Conservation (phyloP, 192 early-diverging fungal species). For the Cladochytrium replicatum region DNA sequence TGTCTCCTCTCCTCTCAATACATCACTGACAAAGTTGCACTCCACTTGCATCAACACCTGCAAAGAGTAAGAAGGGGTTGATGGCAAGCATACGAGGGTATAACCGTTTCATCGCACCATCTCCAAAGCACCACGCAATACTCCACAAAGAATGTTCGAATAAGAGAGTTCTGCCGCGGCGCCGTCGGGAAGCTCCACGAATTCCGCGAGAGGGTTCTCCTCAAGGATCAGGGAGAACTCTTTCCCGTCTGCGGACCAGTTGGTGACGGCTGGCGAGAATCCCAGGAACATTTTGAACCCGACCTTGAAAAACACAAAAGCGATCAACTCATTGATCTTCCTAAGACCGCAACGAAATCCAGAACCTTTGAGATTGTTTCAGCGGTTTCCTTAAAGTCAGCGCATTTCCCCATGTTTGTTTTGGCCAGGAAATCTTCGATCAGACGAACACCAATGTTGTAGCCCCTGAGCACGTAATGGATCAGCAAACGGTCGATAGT, state of each 20-base stretch:
- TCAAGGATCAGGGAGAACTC: constrained; percentile 91
- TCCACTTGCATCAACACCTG: constrained; percentile 93
- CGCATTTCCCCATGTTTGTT: constrained; percentile 66
- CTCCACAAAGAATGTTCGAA: constrained; percentile 90
- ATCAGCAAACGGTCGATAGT: too few species aligned
- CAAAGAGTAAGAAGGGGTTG: too few species aligned
- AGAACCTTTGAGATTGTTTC: constrained; percentile 95
- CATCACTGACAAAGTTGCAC: constrained; percentile 70
- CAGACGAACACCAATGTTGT: constrained; percentile 90
- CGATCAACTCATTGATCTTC: background rate
- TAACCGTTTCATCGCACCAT: too few species aligned
- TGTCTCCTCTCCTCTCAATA: constrained; percentile 73
- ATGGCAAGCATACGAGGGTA: too few species aligned
- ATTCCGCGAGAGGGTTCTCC: constrained; percentile 94
- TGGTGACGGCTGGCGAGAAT: constrained; percentile 72
- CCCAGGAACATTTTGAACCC: constrained; percentile 96
- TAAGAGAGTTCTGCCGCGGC: constrained; percentile 75
- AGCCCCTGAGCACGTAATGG: too few species aligned
- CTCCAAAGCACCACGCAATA: constrained; percentile 87
- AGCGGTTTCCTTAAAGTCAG: constrained; percentile 81
- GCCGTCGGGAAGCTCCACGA: constrained; percentile 90
- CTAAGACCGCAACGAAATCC: too few species aligned
- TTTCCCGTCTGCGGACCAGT: constrained; percentile 69
- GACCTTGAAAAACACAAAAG: too few species aligned
- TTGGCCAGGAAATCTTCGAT: constrained; percentile 93